Percentiles rank a stretch among this genome's conserved stretches.
Conservation (phyloP, 2,329 filamentous ascomycete genomes). For the Rutstroemia sp. region DNA sequence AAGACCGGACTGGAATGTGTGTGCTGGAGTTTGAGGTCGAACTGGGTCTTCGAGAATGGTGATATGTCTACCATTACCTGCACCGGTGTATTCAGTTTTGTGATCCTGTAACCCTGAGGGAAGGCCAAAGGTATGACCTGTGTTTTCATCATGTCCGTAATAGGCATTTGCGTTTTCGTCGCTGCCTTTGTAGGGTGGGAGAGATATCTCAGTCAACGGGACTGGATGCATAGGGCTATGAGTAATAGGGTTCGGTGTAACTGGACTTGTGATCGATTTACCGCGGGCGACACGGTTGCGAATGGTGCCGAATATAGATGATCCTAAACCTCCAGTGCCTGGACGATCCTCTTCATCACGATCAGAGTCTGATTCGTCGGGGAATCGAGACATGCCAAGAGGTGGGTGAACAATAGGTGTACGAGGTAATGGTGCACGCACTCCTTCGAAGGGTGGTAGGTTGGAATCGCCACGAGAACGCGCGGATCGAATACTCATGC, state of each 20-base stretch:
- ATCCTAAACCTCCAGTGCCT: conserved; percentile 41
- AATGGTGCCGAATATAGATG: conserved; percentile 51
- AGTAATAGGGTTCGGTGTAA: conserved; percentile 28
- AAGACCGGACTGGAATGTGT: conserved; percentile 23
- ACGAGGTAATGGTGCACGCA: conserved; percentile 13
- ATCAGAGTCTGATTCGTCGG: conserved; percentile 55
- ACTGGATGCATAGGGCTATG: conserved; percentile 54
- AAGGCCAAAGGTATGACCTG: conserved; percentile 41
- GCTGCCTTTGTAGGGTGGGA: conserved; percentile 39
- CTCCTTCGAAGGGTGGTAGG: conserved; percentile 24
- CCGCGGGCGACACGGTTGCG: conserved; percentile 35
- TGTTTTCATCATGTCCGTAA: conserved; percentile 27
- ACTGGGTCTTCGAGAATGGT: conserved; percentile 36
- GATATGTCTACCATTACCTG: conserved; percentile 39
- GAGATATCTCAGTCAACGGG: conserved; percentile 53
- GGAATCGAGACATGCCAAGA: conserved; percentile 81
- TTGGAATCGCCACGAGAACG: conserved; percentile 24
- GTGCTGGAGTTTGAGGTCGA: conserved; percentile 11
- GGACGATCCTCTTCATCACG: conserved; percentile 44
- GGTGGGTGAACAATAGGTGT: conserved; percentile 55
- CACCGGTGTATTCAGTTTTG: conserved; percentile 43
- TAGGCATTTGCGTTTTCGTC: conserved; percentile 35
- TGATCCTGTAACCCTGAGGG: conserved; percentile 32
- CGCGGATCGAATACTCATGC: conserved; percentile 19
- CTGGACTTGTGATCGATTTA: conserved; percentile 9